Conservation (phyloP, 257 asterid species). For the Jasminum sambac region DNA sequence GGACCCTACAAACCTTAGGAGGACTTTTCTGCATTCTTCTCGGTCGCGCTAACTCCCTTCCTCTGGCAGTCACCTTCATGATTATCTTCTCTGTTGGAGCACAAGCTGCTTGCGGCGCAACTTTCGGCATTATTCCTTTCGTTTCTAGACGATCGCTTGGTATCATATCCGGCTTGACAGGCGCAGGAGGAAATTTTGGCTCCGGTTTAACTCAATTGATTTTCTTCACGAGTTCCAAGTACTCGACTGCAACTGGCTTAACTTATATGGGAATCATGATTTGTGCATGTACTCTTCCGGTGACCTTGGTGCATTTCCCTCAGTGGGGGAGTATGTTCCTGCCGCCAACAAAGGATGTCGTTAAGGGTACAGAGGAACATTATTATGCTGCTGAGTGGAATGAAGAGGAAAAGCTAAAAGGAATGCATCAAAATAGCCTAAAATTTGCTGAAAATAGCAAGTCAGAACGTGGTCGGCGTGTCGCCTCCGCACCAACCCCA, state of each 20-base stretch:
- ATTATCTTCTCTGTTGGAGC: slow-evolving; percentile 56
- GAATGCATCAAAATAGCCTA: slow-evolving; percentile 54
- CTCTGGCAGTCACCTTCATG: slow-evolving; percentile 44
- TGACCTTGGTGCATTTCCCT: slow-evolving; percentile 52
- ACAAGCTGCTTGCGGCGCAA: slow-evolving; percentile 63
- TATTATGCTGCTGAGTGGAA: slow-evolving; percentile 53
- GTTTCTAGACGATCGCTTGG: slow-evolving; percentile 56
- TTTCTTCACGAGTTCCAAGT: slow-evolving; percentile 38
- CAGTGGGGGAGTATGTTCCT: slow-evolving; percentile 76
- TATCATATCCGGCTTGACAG: slow-evolving; percentile 47
- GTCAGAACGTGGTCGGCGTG: slow-evolving; percentile 59
- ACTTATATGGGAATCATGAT: slow-evolving; percentile 56
- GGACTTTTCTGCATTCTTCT: slow-evolving; percentile 50
- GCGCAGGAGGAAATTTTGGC: slow-evolving; percentile 69
- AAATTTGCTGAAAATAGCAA: slow-evolving; percentile 62
- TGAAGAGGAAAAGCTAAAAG: slow-evolving; percentile 47
- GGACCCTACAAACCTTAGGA: slow-evolving; percentile 55
- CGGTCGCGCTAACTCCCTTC: slow-evolving; percentile 41
- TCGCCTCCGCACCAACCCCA: slow-evolving; percentile 37
- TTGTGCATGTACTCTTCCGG: slow-evolving; percentile 49
- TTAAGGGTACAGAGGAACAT: slow-evolving; percentile 36
- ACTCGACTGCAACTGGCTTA: slow-evolving; percentile 38
- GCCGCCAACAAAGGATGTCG: slow-evolving; percentile 36
- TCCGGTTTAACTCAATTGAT: slow-evolving; percentile 54
- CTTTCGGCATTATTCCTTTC: slow-evolving; percentile 53